Conservation (phyloP, 192 early-diverging fungal species). For the Coemansia sp. region DNA sequence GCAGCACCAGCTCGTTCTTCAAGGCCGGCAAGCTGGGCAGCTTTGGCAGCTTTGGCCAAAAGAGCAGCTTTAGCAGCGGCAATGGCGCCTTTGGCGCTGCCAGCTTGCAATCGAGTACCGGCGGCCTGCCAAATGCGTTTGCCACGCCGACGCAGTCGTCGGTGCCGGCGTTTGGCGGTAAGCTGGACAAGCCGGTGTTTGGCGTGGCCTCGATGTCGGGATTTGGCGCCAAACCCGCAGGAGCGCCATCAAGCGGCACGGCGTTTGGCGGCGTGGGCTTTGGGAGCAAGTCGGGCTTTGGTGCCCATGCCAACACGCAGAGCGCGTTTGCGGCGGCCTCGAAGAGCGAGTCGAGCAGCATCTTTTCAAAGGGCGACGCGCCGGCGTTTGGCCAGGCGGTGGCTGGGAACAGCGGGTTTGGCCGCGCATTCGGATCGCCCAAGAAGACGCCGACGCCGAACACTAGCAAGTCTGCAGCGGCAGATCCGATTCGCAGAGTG, state of each 20-base stretch:
- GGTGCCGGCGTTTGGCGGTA: constrained; percentile 24
- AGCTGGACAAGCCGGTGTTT: constrained; percentile 37
- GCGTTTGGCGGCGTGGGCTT: not conserved
- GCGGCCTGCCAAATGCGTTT: constrained; percentile 31
- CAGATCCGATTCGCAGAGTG: constrained; percentile 6
- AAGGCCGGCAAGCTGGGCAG: constrained; percentile 27
- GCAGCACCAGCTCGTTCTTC: constrained; percentile 20
- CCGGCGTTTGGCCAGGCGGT: not conserved
- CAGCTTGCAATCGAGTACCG: not conserved
- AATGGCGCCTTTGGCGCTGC: not conserved
- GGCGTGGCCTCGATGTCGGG: constrained; percentile 37
- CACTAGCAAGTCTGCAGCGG: not conserved
- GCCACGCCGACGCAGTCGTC: not conserved
- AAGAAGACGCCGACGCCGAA: not conserved
- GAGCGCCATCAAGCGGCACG: not conserved
- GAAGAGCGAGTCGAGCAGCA: too few relatives aligned
- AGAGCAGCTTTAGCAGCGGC: not conserved
- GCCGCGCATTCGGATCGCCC: not conserved
- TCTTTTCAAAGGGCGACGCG: not conserved
- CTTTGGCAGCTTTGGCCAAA: constrained; percentile 12
- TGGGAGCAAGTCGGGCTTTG: constrained; percentile 19
- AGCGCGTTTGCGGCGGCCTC: constrained; percentile 3
- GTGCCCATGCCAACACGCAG: constrained; percentile 6
- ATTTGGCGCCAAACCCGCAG: constrained; percentile 4
- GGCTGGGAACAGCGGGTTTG: not conserved